Evolutionary conservation across 176 grass and related monocot species (phyloP), one percentile per base, ranked within the genome.

Genomic region (Canna indica): DNA sequence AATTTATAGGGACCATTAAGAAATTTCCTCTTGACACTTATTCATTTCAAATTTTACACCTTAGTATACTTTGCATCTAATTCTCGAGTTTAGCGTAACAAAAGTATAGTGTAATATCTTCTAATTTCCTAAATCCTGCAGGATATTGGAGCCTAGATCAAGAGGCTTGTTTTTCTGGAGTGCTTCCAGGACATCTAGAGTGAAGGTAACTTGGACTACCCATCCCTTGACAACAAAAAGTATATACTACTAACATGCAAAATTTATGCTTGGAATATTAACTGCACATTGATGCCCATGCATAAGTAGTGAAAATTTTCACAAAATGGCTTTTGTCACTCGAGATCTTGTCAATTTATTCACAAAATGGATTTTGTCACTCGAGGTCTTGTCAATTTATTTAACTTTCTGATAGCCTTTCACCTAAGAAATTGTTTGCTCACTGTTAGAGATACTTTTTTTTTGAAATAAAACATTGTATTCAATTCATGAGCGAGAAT

Each of bases 111-210:
- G 2, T 3, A 8, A 33, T 24, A 8, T 65, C 62, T 65, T 65
- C 18, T 41, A 11, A 59, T 29, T 27, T 36, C 22, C n/a, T 59
- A 30, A 59, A 80, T 80, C 38, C 7, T 59, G n/a, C 83, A 99
- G 94, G 89, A 87, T 73, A 81, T 81, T 99, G 73, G 94, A 99
- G 67, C 85, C 94, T 64, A 90, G 78, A 83, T 90, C 94, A 17
- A 91, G 91, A 78, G 85, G 69, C 62, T 72, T 99, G 45, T 78
- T 90, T 50, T 87, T 86, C 65, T 97, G 86, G 88, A 91, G 75
- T 85, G 79, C 77, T 36, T 83, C 82, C 52, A 84, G 68, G 58
- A 67, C 59, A 65, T 77, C 81, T 77, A 72, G 81, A 33, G 29
- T 64, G 29, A 99, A 93, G 89, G 94, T 92, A 90, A 38, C 52